Base-by-base conservation (phyloP, 306 rosid species). In the Trifolium pratense region DNA sequence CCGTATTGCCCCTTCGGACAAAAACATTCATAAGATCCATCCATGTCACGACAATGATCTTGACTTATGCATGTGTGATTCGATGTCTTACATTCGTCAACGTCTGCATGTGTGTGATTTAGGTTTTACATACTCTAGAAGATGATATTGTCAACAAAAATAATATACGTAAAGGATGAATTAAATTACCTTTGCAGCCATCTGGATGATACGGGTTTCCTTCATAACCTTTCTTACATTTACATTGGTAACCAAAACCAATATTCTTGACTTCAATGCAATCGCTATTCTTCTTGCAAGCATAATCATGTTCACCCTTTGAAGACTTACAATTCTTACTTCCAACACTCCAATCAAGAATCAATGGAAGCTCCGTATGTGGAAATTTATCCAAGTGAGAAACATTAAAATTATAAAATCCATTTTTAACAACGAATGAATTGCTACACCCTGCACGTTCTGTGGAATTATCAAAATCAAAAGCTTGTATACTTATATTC, bases 1-100 rank as follows among this genome's bases (percentile, higher is more conserved):
- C 75, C 70, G 1, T 60, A 55, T 17, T 68, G 25, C 15, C 80
- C 69, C 2, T 39, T 2, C 0, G 34, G 43, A 34, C 79, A 75
- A 20, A 66, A 66, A 43, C 79, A 66, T 32, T 7, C 2, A 2
- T 25, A 20, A 2, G 9, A 31, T 3, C 80, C 80, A 8, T 13
- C 13, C 16, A 1, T 68, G 60, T 76, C 25, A 5, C 0, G 31
- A 23, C 80, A 76, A 15, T 76, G 20, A 2, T 62, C 2, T 32
- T 32, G 1, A 31, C 26, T 16, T 15, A 52, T 37, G 56, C 79
- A 64, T 5, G 20, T 52, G 40, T 75, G 55, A 6, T 12, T 37
- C 0, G 0, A 0, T 8, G 7, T 53, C 55, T 23, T 16, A 16
- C 79, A 75, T 21, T 75, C 79, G 1, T 75, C 5, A 7, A 75